These are phyloP conservation scores for Heliamphora exappendiculata DNA, from an alignment of 148 eudicot genomes.

Conservation along the genomic window DNA sequence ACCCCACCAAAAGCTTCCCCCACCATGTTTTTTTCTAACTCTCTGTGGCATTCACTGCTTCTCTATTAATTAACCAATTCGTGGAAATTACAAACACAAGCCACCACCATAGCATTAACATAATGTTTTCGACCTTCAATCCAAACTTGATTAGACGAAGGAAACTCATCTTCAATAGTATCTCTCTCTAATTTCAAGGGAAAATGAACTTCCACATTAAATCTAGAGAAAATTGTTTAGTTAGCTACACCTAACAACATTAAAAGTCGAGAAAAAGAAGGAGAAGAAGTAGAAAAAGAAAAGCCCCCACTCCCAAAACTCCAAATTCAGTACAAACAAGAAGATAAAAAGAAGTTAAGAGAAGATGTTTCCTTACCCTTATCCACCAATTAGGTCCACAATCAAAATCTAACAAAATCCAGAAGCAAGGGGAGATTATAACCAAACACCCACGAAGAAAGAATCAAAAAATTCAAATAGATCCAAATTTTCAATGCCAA, in stretches of 20 bases:
- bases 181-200: neutral
- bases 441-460: constrained; percentile 13
- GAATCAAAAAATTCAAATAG: constrained; percentile 29
- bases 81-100: constrained; percentile 51
- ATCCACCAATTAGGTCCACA: constrained; percentile 26
- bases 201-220: constrained; percentile 15
- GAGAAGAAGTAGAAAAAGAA: neutral
- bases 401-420: constrained; percentile 15
- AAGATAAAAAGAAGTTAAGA: constrained; percentile 18
- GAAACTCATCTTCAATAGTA: constrained; percentile 56
- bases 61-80: constrained; percentile 56
- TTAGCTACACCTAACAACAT: constrained; percentile 13
- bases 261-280: constrained; percentile 15
- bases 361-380: constrained; percentile 29
- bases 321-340: neutral
- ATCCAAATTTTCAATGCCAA: constrained; percentile 28
- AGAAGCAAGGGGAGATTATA: constrained; percentile 17
- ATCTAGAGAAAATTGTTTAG: constrained; percentile 18
- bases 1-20: constrained; percentile 52
- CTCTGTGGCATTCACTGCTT: constrained; percentile 50
- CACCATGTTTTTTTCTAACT: constrained; percentile 53
- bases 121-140: constrained; percentile 56
- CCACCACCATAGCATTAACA: constrained; percentile 68
- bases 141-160: constrained; percentile 66
- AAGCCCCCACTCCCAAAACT: neutral